These are phyloP conservation scores for Pyracantha coccinea DNA, from an alignment of 331 rosid genomes.

Conservation along the genomic window DNA sequence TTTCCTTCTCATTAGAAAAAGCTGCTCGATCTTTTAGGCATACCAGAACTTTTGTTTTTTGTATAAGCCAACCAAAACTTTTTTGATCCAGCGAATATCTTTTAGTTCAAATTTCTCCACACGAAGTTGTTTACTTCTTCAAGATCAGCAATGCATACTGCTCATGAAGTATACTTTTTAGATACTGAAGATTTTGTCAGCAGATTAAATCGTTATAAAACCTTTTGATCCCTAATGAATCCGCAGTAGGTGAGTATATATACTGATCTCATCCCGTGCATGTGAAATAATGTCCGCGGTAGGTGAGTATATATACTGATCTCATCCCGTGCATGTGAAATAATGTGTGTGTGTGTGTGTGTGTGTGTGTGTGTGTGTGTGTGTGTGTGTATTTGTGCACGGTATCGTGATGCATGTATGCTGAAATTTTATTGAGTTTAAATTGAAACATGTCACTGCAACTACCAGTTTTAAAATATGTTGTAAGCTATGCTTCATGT, in stretches of 20 bases:
- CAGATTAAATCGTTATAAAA: neutral
- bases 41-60: too few relatives aligned
- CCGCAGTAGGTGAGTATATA: neutral
- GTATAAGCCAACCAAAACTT: neutral
- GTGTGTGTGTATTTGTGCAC: neutral
- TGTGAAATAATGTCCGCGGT: neutral
- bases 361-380: too few relatives aligned
- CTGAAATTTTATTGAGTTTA: neutral
- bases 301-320: neutral
- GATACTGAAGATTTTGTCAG: neutral
- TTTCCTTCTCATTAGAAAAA: neutral
- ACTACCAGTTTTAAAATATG: neutral
- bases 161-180: neutral
- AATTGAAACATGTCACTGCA: neutral
- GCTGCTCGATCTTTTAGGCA: neutral
- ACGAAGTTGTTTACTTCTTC: neutral
- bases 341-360: neutral
- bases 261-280: neutral
- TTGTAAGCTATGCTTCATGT: slow-evolving; percentile 1
- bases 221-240: neutral
- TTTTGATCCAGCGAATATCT: neutral
- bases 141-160: neutral
- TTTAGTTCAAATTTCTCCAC: neutral
- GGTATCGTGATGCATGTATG: neutral
- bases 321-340: neutral